Evolutionary conservation across 192 early-diverging fungal genomes (phyloP), one percentile per base, ranked within the genome.

Genomic region (Ambispora gerdemannii): DNA sequence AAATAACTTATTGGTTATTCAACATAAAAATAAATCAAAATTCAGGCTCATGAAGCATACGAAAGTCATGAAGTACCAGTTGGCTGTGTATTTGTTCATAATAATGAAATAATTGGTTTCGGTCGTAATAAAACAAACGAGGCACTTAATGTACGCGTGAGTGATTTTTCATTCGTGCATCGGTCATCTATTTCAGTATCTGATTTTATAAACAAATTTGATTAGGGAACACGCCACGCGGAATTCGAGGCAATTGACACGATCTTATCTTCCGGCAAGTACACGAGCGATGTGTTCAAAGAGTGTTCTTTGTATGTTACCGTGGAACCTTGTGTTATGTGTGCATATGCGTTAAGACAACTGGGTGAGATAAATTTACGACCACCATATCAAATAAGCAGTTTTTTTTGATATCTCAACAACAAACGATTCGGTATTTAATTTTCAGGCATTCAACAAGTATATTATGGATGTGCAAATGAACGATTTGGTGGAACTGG

Each of bases 241-340:
- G 97, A 99, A 75, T 82, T 98, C 31, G 93, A 89, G 30, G 97
- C 93, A 0, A 94, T 98, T 24, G 92, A 97, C 74, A 75, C 83
- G 36, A 91, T 98, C 75, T 81, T 71, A 65, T 58, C 56, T 4
- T 35, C 77, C 30, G 24, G 78, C 59, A 62, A 70, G 35, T 78
- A 69, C 34, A 65, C 70, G 24, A 62, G 78, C 6, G 72, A 78
- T 22, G 67, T 84, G 0, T 88, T 90, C 61, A n/a, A 31, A 4
- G 3, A 72, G 36, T 85, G 83, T 25, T 88, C 87, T 43, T 78
- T 99, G 25, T 99, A 97, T 76, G 97, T 99, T 17, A 96, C 97
- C 0, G 94, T 99, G 0, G 97, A 98, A 76, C 96, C 97, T 0
- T 99, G 97, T 75, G 82, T 99, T 3, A 99, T 98, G 97, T 99